Conservation (phyloP, 169 alveolate genomes). For the Fabrea salina region DNA sequence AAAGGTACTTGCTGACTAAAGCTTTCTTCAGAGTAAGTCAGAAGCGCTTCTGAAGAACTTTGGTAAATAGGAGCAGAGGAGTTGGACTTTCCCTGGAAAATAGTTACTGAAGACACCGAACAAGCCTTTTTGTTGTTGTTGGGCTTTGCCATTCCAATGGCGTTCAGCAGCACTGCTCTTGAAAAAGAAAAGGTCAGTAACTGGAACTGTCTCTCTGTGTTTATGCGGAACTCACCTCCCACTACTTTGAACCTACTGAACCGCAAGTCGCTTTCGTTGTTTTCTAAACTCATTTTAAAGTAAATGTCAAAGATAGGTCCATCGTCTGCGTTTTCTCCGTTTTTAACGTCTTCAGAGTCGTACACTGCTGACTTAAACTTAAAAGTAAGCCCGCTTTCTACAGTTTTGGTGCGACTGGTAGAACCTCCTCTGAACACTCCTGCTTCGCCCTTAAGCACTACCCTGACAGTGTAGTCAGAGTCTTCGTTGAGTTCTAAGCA, state of each 20-base stretch:
- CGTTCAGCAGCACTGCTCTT: neutral
- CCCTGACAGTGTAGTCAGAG: conserved; percentile 16
- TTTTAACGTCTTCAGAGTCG: conserved; percentile 25
- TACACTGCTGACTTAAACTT: conserved; percentile 18
- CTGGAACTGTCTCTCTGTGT: neutral
- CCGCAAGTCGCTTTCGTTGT: neutral
- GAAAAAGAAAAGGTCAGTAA: neutral
- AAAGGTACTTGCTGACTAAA: neutral
- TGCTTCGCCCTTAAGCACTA: conserved; percentile 25
- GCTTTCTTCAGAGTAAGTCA: neutral
- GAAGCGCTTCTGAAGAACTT: neutral
- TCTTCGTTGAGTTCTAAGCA: neutral
- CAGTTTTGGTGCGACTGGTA: conserved; percentile 13
- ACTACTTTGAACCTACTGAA: neutral
- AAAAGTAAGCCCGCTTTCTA: conserved; percentile 2
- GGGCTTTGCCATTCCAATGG: conserved; percentile 10
- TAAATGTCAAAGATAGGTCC: conserved; percentile 35
- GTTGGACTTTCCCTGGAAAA: neutral
- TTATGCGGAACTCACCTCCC: neutral
- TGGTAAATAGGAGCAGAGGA: neutral
- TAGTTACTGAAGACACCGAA: neutral
- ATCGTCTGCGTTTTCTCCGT: conserved; percentile 38
- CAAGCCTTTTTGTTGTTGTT: neutral
- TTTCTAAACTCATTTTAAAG: neutral
- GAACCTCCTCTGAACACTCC: conserved; percentile 34